Evolutionary conservation across 371 early-diverging fungal species (phyloP).

Genomic region (Apophysomyces elegans): DNA sequence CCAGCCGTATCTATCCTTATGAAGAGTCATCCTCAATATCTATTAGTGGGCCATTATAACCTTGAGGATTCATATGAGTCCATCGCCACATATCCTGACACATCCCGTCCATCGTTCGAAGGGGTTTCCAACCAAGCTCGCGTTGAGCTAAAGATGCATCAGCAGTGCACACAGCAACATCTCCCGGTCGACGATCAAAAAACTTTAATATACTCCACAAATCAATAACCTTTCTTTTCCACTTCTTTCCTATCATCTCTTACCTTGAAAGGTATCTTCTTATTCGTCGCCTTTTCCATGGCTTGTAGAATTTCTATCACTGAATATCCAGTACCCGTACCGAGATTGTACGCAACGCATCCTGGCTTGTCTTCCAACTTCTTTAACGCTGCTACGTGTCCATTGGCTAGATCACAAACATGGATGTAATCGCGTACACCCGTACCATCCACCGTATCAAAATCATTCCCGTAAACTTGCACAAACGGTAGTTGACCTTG

Average conservation of each 20-base stretch:
- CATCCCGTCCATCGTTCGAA: slow-evolving; percentile 77
- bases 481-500: slow-evolving; percentile 75
- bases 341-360: slow-evolving; percentile 82
- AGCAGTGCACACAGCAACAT: slow-evolving; percentile 82
- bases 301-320: slow-evolving; percentile 85
- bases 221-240: not conserved
- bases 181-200: slow-evolving; percentile 76
- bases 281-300: slow-evolving; percentile 72
- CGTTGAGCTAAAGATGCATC: slow-evolving; percentile 71
- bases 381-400: slow-evolving; percentile 81
- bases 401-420: slow-evolving; percentile 85
- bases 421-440: slow-evolving; percentile 93
- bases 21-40: not conserved
- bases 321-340: slow-evolving; percentile 84
- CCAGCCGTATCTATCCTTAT: not conserved
- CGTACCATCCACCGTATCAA: slow-evolving; percentile 87
- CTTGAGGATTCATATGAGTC: slow-evolving; percentile 74
- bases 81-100: slow-evolving; percentile 90
- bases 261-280: slow-evolving; percentile 65
- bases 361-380: slow-evolving; percentile 60
- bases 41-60: slow-evolving; percentile 40
- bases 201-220: not conserved
- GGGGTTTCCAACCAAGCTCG: slow-evolving; percentile 80
- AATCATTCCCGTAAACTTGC: slow-evolving; percentile 83
- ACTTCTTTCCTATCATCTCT: not conserved